Base-by-base conservation (phyloP, 78 protist genomes). In the Bigelowiella natans region DNA sequence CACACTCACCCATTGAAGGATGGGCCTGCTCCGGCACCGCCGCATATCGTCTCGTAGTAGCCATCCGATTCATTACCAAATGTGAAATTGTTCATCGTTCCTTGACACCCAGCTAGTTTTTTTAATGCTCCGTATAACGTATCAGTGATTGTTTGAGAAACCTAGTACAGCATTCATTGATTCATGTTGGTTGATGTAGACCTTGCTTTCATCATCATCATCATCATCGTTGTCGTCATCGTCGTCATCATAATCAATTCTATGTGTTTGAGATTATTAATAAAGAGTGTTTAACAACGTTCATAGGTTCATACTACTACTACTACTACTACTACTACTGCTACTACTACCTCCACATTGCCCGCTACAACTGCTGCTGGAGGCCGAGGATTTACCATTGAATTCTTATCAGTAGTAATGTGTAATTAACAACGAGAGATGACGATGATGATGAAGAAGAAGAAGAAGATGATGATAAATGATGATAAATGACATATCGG, bases 1-100 rank as follows among this genome's bases (percentile, higher is more conserved):
- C n/a, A n/a, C n/a, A n/a, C n/a, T n/a, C n/a, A 51, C 28, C 99
- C 99, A 83, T 96, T 31, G 91, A 92, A 93, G 3, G 1, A 31
- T 11, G 95, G 95, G 28, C 98, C 98, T 37, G 99, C 99, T n/a
- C 99, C 99, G 7, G 95, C 85, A 30, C 99, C 99, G 37, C 99
- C 99, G 0, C 95, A 95, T 31, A 97, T 96, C 1, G 99, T 97
- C 93, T 97, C 99, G 90, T 97, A 97, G 89, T 97, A 97, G 30
- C 73, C 73, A 51, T 51, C 73, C 73, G 91, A 39, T 34, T 87
- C 95, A 83, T 95, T 95, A 31, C 99, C 99, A 82, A 97, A 97
- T 18, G 99, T 97, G 1, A 97, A 38, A 82, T 97, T 97, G 89
- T 97, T 97, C 97, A 96, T 97, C 92, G 96, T 94, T 2, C 99